phyloP scores from a whole-genome alignment of 2,329 filamentous ascomycete species.

The Aspergillus tamarii region DNA sequence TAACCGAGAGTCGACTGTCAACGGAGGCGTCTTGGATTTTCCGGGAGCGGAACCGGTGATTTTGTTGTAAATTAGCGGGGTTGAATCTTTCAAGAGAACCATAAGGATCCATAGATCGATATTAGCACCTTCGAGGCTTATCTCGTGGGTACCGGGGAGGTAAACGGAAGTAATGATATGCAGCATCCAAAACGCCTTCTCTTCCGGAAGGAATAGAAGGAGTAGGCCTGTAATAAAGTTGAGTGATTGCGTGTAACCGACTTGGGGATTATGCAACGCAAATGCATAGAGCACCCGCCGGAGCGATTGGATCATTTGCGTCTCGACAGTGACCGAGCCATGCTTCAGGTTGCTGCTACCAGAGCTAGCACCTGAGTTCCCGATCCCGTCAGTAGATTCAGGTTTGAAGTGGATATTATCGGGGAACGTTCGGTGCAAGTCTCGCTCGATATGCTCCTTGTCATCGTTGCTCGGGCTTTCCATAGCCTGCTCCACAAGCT shows the following conservation, averaged over 20 bases:
- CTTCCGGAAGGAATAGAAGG: constrained; percentile 86
- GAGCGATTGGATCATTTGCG: constrained; percentile 76
- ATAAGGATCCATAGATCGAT: constrained; percentile 93
- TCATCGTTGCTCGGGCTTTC: constrained; percentile 70
- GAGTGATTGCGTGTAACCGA: constrained; percentile 93
- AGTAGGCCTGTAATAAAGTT: constrained; percentile 93
- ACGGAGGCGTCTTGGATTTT: constrained; percentile 46
- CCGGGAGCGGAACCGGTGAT: constrained; percentile 63
- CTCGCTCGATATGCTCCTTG: constrained; percentile 87
- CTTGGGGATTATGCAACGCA: constrained; percentile 83
- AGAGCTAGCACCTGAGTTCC: constrained; percentile 23
- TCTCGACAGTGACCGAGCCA: constrained; percentile 59
- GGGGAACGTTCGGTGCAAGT: constrained; percentile 90
- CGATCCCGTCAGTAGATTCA: constrained; percentile 35
- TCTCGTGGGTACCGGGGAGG: constrained; percentile 87
- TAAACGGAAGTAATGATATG: constrained; percentile 89
- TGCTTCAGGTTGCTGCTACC: constrained; percentile 43
- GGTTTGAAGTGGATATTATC: constrained; percentile 92
- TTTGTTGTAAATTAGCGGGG: constrained; percentile 84
- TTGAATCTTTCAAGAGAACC: constrained; percentile 77
- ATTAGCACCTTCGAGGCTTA: constrained; percentile 87
- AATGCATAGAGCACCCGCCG: constrained; percentile 88
- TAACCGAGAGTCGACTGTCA: constrained; percentile 57
- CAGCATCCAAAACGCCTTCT: constrained; percentile 89
- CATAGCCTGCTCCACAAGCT: constrained; percentile 69